Base-by-base conservation (phyloP, 129 eudicot species). In the Helichrysum umbraculigerum region DNA sequence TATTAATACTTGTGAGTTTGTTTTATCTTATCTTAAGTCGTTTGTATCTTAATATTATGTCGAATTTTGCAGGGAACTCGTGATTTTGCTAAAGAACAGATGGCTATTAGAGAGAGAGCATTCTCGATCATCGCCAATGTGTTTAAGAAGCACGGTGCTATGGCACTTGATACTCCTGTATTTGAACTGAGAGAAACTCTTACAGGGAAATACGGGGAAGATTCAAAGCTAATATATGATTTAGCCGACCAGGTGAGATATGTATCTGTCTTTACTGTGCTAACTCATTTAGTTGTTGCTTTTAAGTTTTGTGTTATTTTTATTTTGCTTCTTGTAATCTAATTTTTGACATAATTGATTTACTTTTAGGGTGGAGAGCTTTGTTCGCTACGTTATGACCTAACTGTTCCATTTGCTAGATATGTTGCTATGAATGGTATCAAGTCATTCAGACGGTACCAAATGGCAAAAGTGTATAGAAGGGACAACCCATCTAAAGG, bases 401-500 rank as follows among this genome's bases (percentile, higher is more conserved):
- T 94, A 66, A 91, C 98, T 4, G 97, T 94, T 44, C 98, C 98
- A 79, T 91, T 94, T 76, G 98, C 98, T 58, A 81, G 97, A 79
- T 91, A 82, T 75, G 96, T 94, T 76, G 97, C 98, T 72, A 89
- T 89, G 97, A 89, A 94, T 76, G 96, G 97, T 68, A 81, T 94
- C 51, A 84, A 91, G 20, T 94, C 98, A 50, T 87, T 84, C 67
- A 91, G 85, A 83, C 82, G 98, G 77, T 94, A 88, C 83, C 98
- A 94, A 74, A 87, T 94, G 73, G 98, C 86, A 63, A 94, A 91
- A 75, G 98, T 94, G 6, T 89, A 91, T 71, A 80, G 98, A 77
- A 87, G 98, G 83, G 97, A 94, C 78, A 94, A 94, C 52, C 98
- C 97, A 39, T 94, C 97, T 8, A 94, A 94, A 82, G 98, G 98